Evolutionary conservation across 352 stramenopile species (phyloP).

Genomic region (Pythium volutum): DNA sequence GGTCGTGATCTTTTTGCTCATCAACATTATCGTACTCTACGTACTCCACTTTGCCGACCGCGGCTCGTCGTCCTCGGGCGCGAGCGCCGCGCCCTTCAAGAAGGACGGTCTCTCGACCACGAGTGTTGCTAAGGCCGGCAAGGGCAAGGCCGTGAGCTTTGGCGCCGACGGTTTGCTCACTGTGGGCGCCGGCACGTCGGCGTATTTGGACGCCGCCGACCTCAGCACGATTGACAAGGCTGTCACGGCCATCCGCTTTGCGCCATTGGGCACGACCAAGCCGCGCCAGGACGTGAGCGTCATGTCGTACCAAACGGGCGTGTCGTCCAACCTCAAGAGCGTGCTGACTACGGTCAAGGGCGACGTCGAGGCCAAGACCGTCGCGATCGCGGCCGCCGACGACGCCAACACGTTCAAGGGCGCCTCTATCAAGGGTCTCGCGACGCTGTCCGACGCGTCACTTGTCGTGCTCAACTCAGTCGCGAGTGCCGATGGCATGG

Average conservation of each 20-base stretch:
- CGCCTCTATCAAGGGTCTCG: slow-evolving; percentile 53
- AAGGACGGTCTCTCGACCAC: slow-evolving; percentile 3
- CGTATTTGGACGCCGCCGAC: slow-evolving; percentile 52
- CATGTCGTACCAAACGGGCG: slow-evolving; percentile 57
- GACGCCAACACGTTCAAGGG: slow-evolving; percentile 48
- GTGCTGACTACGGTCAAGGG: slow-evolving; percentile 53
- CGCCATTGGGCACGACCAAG: slow-evolving; percentile 50
- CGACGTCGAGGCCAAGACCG: slow-evolving; percentile 42
- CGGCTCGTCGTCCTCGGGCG: slow-evolving; percentile 26
- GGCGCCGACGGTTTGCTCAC: slow-evolving; percentile 40
- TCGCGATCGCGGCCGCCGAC: slow-evolving; percentile 37
- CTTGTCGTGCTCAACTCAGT: slow-evolving; percentile 52
- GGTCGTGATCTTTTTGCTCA: slow-evolving; percentile 52
- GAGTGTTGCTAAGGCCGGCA: slow-evolving; percentile 22
- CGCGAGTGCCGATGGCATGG: slow-evolving; percentile 35
- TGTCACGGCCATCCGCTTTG: slow-evolving; percentile 57
- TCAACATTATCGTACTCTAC: slow-evolving; percentile 86
- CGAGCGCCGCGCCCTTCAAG: slow-evolving; percentile 38
- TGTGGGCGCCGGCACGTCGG: slow-evolving; percentile 63
- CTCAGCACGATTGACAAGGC: slow-evolving; percentile 46
- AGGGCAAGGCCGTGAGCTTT: slow-evolving; percentile 70
- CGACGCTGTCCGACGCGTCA: slow-evolving; percentile 58
- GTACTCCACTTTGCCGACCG: slow-evolving; percentile 77
- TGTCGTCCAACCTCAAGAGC: slow-evolving; percentile 33
- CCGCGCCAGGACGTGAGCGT: slow-evolving; percentile 44